These are phyloP conservation scores for Suhomyces sp. DNA, from an alignment of 805 yeast species.

Conservation along the genomic window DNA sequence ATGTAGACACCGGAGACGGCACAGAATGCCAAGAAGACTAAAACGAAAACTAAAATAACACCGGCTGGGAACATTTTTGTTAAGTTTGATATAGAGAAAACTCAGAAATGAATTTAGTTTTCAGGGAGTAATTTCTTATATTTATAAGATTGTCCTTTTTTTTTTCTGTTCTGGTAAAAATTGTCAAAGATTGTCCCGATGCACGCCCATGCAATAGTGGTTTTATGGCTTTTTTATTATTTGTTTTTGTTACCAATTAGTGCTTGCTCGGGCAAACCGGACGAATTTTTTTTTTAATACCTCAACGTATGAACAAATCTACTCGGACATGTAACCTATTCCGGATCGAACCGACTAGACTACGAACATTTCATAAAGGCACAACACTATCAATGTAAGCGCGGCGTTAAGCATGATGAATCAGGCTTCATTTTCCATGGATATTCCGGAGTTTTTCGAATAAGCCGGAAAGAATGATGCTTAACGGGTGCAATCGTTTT, in stretches of 20 bases:
- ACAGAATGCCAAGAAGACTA: conserved; percentile 47
- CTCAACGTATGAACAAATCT: not conserved
- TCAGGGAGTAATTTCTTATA: conserved; percentile 8
- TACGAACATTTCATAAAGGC: not conserved
- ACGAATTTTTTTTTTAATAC: not conserved
- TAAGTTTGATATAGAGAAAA: conserved; percentile 1
- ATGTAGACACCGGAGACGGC: conserved; percentile 34
- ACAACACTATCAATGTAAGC: not conserved
- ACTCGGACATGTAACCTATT: not conserved
- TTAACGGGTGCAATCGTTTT: not conserved
- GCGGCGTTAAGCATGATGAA: not conserved
- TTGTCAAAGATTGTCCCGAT: not conserved
- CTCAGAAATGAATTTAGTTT: not conserved
- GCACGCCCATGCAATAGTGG: not conserved
- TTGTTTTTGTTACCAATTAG: conserved; percentile 1
- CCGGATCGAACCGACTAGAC: conserved; percentile 1
- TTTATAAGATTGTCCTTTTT: conserved; percentile 4
- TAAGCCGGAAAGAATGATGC: not conserved
- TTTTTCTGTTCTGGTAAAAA: not conserved
- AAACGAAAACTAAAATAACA: conserved; percentile 66
- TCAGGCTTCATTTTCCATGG: not conserved
- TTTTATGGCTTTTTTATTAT: not conserved
- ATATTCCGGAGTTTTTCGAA: not conserved
- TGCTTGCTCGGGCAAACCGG: conserved; percentile 2
- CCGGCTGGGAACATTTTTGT: conserved; percentile 64